A percentile compares a stretch with the other conserved stretches of the same genome.
Evolutionary conservation across 441 rosid genomes (phyloP).

Genomic region (Populus hybrid): DNA sequence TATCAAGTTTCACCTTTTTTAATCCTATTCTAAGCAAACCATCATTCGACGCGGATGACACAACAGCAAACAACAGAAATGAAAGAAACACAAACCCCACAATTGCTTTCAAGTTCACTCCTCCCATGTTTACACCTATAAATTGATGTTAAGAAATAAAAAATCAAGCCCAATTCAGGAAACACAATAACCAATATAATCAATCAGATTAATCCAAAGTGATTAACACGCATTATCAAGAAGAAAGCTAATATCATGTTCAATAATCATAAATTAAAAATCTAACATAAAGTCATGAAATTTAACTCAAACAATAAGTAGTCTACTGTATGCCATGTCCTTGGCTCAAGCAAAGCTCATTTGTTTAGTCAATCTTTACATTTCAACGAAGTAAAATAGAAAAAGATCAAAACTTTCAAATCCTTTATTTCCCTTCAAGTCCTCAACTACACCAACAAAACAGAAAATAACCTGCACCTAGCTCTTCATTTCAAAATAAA

Average conservation of each 20-base stretch:
- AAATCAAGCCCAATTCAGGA: not conserved
- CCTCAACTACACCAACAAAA: not conserved
- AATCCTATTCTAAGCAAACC: constrained; percentile 59
- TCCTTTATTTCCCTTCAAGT: not conserved
- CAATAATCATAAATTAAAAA: not conserved
- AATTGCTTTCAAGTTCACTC: constrained; percentile 20
- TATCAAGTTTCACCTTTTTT: constrained; percentile 57
- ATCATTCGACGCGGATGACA: constrained; percentile 34
- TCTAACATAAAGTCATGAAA: not conserved
- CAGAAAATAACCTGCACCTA: not conserved
- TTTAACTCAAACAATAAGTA: not conserved
- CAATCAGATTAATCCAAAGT: not conserved
- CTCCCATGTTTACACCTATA: constrained; percentile 55
- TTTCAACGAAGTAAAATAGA: not conserved
- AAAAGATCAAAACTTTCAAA: not conserved
- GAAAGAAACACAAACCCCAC: constrained; percentile 37
- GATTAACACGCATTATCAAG: not conserved
- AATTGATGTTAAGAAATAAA: constrained; percentile 11
- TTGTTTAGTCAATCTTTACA: not conserved
- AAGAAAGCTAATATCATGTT: not conserved
- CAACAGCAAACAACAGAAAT: constrained; percentile 34
- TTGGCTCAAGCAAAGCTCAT: not conserved
- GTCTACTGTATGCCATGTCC: not conserved
- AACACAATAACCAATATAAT: not conserved
- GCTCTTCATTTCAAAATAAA: not conserved